Base-by-base conservation (phyloP, 1,139 yeast species). In the Meyerozyma carpophila region DNA sequence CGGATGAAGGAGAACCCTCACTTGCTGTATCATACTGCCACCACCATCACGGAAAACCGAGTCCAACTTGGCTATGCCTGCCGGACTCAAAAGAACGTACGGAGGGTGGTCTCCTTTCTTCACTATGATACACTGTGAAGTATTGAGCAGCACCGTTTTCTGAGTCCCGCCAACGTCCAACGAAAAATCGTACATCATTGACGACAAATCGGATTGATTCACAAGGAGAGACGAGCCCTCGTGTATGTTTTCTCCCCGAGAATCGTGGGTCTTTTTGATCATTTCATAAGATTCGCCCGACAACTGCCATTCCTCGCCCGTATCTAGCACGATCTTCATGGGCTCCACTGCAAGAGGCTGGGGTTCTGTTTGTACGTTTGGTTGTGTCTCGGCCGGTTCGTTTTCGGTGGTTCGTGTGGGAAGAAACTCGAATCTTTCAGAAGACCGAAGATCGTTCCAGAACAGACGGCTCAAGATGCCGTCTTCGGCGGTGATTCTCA, bases 51-150 rank as follows among this genome's bases (percentile, higher is more conserved):
- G 25, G 14, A 34, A 20, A 10, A 20, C n/a, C 13, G 26, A 18
- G 37, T 57, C 49, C 20, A 71, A 47, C 41, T 63, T 63, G 3
- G 68, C 61, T 11, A 60, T 49, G 0, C 73, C 79, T 4, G 68
- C 48, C 3, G 64, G 63, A 44, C 63, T 72, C 20, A 74, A 45
- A 37, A 73, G 53, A 8, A 73, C 44, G 43, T 73, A 74, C 2
- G 78, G 77, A n/a, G 56, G 58, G 36, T 59, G 62, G 5, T 48
- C 50, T 1, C 57, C 59, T 27, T 66, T 52, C 42, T 70, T 73
- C 5, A 73, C 75, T 5, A 74, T 50, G 13, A 74, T 70, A 47
- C 78, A 72, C 42, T 75, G 75, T 9, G 72, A 68, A 0, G 73
- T 57, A 43, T 61, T 65, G 42, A 74, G 56, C 2, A 46, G 43